Conservation (phyloP, 2,329 filamentous ascomycete species). For the Colletotrichum gigasporum region DNA sequence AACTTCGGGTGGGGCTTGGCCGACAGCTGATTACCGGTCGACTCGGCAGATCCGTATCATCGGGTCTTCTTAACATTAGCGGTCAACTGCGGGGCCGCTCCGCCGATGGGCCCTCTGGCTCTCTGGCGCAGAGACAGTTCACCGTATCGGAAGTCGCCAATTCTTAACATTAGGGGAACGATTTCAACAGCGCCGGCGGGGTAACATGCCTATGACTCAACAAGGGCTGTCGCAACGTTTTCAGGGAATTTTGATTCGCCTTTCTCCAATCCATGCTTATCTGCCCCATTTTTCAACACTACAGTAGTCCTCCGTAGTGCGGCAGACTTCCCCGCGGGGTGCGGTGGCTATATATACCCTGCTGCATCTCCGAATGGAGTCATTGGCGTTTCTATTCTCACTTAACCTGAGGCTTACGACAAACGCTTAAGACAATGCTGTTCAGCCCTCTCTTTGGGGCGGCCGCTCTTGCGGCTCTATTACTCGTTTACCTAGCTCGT, state of each 20-base stretch:
- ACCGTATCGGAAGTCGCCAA: neutral
- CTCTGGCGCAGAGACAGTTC: neutral
- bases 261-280: neutral
- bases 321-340: constrained; percentile 15
- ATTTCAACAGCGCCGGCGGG: neutral
- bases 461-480: neutral
- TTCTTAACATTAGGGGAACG: constrained; percentile 21
- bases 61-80: constrained; percentile 28
- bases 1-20: neutral
- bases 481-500: constrained; percentile 19
- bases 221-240: neutral
- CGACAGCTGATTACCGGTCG: neutral
- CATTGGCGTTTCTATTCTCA: neutral
- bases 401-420: neutral
- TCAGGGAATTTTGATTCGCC: neutral
- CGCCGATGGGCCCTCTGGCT: neutral
- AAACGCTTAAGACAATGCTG: constrained; percentile 25
- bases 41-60: constrained; percentile 5
- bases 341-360: neutral
- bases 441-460: constrained; percentile 28
- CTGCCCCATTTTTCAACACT: constrained; percentile 10
- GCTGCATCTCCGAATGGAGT: neutral
- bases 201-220: constrained; percentile 13
- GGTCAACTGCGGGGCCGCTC: constrained; percentile 15
- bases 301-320: no score